Percentiles rank a stretch among this genome's conserved stretches.
Evolutionary conservation across 306 rosid genomes (phyloP).

Genomic region (Gynostemma pentaphyllum): DNA sequence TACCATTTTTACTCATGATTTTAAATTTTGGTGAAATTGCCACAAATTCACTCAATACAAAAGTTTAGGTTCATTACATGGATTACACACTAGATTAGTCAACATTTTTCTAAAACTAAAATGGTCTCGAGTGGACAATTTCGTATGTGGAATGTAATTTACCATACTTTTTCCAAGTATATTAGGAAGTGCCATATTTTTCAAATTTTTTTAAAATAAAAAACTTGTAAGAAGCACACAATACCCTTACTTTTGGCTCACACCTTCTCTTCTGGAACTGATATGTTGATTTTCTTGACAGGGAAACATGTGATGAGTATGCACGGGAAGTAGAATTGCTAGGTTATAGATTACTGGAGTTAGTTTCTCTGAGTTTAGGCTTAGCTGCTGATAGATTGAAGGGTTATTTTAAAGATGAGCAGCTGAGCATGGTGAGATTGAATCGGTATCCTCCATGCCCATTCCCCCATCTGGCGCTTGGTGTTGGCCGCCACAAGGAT

Average conservation of each 20-base stretch:
- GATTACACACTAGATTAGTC: too few relatives aligned
- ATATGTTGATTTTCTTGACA: constrained; percentile 11
- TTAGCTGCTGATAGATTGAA: constrained; percentile 30
- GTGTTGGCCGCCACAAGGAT: constrained; percentile 87
- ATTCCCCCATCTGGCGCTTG: constrained; percentile 58
- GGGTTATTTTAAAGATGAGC: constrained; percentile 32
- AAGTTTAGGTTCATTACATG: too few relatives aligned
- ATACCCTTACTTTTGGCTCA: neutral
- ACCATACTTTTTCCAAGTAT: too few relatives aligned
- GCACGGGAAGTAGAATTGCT: constrained; percentile 48
- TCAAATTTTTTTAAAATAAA: too few relatives aligned
- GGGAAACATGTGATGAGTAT: constrained; percentile 53
- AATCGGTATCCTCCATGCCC: constrained; percentile 75
- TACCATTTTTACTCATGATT: too few relatives aligned
- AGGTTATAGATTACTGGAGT: constrained; percentile 43
- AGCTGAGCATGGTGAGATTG: constrained; percentile 40
- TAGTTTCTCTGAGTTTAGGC: constrained; percentile 48
- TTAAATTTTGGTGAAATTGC: too few relatives aligned
- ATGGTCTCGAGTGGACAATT: too few relatives aligned
- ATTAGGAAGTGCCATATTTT: too few relatives aligned
- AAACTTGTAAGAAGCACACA: too few relatives aligned
- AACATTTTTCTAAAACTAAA: too few relatives aligned
- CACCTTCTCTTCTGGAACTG: neutral
- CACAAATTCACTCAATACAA: too few relatives aligned
- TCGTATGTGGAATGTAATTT: too few relatives aligned